Evolutionary conservation across 768 basidiomycete species (phyloP).

Genomic region (Amanita subjunquillea): DNA sequence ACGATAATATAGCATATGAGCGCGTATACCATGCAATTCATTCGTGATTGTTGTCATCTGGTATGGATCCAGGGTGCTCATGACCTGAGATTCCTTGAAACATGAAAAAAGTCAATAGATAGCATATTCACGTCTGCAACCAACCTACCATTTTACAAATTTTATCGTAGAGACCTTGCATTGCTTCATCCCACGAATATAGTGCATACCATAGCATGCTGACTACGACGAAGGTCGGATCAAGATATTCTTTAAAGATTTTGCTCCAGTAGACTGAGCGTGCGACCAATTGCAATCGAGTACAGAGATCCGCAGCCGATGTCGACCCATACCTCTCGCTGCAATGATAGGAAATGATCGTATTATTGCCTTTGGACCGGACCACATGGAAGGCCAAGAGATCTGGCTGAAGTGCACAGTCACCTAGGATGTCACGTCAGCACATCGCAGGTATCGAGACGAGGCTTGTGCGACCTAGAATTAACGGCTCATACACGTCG

Average conservation of each 20-base stretch:
- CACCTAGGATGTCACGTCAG: constrained; percentile 14
- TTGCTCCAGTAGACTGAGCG: constrained; percentile 38
- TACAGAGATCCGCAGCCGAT: constrained; percentile 29
- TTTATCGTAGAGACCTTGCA: constrained; percentile 40
- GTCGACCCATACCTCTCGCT: constrained; percentile 27
- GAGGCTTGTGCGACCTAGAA: background rate
- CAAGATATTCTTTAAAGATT: constrained; percentile 28
- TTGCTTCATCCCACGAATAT: constrained; percentile 52
- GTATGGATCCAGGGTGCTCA: constrained; percentile 16
- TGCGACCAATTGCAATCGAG: constrained; percentile 38
- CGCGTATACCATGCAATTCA: constrained; percentile 47
- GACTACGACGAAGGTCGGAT: constrained; percentile 47
- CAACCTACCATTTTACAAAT: constrained; percentile 33
- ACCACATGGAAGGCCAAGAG: constrained; percentile 38
- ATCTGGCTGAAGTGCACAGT: constrained; percentile 24
- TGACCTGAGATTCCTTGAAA: constrained; percentile 37
- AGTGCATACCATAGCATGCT: constrained; percentile 48
- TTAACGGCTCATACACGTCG: constrained; percentile 21
- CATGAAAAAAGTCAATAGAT: background rate
- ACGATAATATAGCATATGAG: constrained; percentile 48
- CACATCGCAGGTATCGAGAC: background rate
- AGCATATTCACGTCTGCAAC: background rate
- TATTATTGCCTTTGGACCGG: constrained; percentile 30
- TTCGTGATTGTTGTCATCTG: constrained; percentile 31
- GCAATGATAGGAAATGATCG: constrained; percentile 38